phyloP scores from a whole-genome alignment of 2,329 filamentous ascomycete species.

The Ceratocystis diversiconidia region DNA sequence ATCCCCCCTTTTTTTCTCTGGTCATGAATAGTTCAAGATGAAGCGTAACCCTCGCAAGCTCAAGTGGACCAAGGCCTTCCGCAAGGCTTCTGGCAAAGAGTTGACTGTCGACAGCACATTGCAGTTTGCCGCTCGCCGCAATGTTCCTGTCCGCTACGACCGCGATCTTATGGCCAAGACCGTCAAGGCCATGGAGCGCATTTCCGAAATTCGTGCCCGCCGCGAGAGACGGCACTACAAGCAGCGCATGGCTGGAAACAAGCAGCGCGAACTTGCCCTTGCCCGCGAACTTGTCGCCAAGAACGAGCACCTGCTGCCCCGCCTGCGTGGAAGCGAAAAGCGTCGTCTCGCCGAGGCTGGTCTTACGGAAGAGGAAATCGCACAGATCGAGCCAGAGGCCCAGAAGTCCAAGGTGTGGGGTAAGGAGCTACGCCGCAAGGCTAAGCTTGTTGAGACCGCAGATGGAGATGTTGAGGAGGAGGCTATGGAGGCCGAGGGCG shows the following conservation, averaged over 20 bases:
- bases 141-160: constrained; percentile 91
- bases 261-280: constrained; percentile 61
- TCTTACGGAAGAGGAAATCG: constrained; percentile 33
- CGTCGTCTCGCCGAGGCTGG: constrained; percentile 42
- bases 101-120: constrained; percentile 91
- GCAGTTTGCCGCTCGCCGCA: constrained; percentile 81
- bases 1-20: neutral
- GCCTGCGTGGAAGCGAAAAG: constrained; percentile 50
- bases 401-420: constrained; percentile 30
- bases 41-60: constrained; percentile 95
- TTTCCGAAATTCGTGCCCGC: constrained; percentile 68
- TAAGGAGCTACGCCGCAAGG: constrained; percentile 27
- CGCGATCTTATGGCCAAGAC: constrained; percentile 79
- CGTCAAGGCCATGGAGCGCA: constrained; percentile 79
- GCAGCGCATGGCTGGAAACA: constrained; percentile 82
- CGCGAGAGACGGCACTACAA: constrained; percentile 90
- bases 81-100: constrained; percentile 63
- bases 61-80: constrained; percentile 93
- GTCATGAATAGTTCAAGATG: constrained; percentile 61
- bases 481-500: constrained; percentile 17
- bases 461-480: constrained; percentile 24
- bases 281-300: constrained; percentile 81
- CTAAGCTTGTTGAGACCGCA: constrained; percentile 17
- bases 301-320: constrained; percentile 82
- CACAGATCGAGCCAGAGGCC: constrained; percentile 32